Evolutionary conservation across 2,329 filamentous ascomycete genomes (phyloP), one percentile per base, ranked within the genome.

Genomic region (Aspergillus fumigatus): DNA sequence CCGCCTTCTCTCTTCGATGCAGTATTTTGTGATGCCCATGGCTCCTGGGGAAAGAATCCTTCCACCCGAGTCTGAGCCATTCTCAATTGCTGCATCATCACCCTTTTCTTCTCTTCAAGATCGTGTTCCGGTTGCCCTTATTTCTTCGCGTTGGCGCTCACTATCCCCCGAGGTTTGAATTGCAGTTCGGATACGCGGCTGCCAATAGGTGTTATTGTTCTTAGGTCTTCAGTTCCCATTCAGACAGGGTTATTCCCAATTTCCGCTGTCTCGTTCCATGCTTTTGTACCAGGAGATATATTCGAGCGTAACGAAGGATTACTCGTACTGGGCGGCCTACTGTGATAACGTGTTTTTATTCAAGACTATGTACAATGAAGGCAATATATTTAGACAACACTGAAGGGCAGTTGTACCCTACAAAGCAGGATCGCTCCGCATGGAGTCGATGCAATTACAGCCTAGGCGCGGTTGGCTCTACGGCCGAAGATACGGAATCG

Each of bases 401-500:
- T 21, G 5, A 26, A 40, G 23, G 11, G 21, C 23, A 11, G 17
- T 17, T 38, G 1, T 6, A 38, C 32, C 29, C 32, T 7, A 29
- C 14, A 38, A 38, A 38, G 32, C 32, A 7, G 32, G 29, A 32
- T 3, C 14, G 14, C 14, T 38, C 32, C 17, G 32, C 32, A 38
- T 17, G 32, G 14, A 38, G 32, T 32, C 29, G 11, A 32, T 32
- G 29, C 29, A 10, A 32, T 32, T 7, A 17, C 14, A 38, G 14
- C 32, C 6, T 38, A 38, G 14, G 32, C 14, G 14, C 14, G 32
- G 32, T 38, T 17, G 52, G 40, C 58, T 51, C 85, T 80, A 68
- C 82, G 85, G 2, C 88, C 90, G 72, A 89, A 86, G 1, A 93
- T 85, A 48, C 91, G 84, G 62, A 97, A 82, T 62, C 92, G 81